phyloP scores from a whole-genome alignment of 805 yeast species.

The Metschnikowia noctiluminum region DNA sequence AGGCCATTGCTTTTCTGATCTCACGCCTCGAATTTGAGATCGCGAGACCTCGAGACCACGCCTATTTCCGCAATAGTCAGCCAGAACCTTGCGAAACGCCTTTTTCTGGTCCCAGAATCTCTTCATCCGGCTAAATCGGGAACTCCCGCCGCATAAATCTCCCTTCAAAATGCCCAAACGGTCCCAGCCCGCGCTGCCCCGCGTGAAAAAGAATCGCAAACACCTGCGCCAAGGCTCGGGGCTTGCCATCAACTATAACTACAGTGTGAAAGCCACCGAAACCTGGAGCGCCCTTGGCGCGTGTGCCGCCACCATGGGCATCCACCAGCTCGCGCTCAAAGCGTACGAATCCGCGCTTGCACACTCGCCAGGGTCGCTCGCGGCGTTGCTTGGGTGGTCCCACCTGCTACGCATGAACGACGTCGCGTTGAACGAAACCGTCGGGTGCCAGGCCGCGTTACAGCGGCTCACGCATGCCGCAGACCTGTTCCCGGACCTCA shows the following conservation, averaged over 20 bases:
- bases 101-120: no score
- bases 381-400: constrained; percentile 44
- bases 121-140: no score
- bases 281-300: constrained; percentile 48
- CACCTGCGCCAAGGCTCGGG: constrained; percentile 7
- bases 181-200: constrained; percentile 14
- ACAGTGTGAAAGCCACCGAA: constrained; percentile 23
- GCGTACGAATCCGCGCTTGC: constrained; percentile 43
- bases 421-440: constrained; percentile 33
- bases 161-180: constrained; percentile 7
- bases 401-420: constrained; percentile 40
- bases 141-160: no score
- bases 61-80: no score
- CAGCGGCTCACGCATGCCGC: constrained; percentile 39
- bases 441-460: constrained; percentile 39
- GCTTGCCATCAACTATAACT: neutral
- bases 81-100: no score
- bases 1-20: neutral
- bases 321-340: constrained; percentile 37
- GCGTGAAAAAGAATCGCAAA: constrained; percentile 8
- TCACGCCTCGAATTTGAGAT: neutral
- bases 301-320: constrained; percentile 43
- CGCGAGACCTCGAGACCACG: neutral
- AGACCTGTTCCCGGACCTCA: constrained; percentile 34
- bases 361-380: constrained; percentile 38